A percentile compares a stretch with the other conserved stretches of the same genome.
Evolutionary conservation across 108 stramenopile genomes (phyloP).

Genomic region (Skeletonema marinoi): DNA sequence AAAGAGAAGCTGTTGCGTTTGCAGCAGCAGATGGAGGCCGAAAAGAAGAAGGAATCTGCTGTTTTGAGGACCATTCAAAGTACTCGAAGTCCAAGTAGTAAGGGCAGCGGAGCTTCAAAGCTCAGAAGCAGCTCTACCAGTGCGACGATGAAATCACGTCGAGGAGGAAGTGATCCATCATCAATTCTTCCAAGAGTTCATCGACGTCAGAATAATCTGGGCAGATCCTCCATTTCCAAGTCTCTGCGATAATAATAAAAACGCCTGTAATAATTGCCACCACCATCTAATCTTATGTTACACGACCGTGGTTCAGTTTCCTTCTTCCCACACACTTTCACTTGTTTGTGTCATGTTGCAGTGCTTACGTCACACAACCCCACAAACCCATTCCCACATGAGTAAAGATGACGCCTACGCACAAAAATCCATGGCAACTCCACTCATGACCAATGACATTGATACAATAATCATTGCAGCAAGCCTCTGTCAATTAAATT

Average conservation of each 20-base stretch:
- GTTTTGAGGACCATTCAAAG: background rate
- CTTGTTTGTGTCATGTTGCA: too few relatives aligned
- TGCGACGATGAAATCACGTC: background rate
- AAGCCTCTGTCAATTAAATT: too few relatives aligned
- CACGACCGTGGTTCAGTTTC: too few relatives aligned
- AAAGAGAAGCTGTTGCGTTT: conserved; percentile 24
- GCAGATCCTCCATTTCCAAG: background rate
- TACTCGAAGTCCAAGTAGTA: background rate
- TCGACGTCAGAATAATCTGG: background rate
- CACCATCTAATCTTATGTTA: too few relatives aligned
- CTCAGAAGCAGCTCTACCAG: background rate
- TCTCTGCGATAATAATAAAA: background rate
- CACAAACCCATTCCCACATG: too few relatives aligned
- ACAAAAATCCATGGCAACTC: too few relatives aligned
- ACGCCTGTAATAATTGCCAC: too few relatives aligned
- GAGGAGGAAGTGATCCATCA: background rate
- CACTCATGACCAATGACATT: too few relatives aligned
- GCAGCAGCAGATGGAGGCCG: conserved; percentile 26
- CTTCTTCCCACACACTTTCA: too few relatives aligned
- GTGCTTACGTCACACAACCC: too few relatives aligned
- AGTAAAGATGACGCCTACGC: too few relatives aligned
- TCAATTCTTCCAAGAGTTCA: background rate
- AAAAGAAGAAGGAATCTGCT: background rate
- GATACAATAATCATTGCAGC: too few relatives aligned
- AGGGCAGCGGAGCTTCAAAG: background rate